Evolutionary conservation across 495 filamentous ascomycete genomes (phyloP).

Genomic region (Neurospora sp.): DNA sequence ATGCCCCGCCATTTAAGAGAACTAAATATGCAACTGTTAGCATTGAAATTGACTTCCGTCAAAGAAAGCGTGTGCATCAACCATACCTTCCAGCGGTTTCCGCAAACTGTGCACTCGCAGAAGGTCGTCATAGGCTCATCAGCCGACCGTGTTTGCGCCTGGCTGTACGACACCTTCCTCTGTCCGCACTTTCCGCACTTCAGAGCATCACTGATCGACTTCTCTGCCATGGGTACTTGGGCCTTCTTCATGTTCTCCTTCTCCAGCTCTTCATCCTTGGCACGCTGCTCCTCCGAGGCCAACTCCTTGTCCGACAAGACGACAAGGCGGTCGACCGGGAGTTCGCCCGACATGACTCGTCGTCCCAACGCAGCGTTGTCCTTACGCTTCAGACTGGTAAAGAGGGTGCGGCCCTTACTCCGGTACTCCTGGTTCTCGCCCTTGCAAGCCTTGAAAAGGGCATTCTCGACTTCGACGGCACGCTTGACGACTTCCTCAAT

Average conservation of each 20-base stretch:
- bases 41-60: background rate
- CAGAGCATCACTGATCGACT: slow-evolving; percentile 73
- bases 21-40: slow-evolving; percentile 5
- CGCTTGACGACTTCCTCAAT: slow-evolving; percentile 50
- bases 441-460: slow-evolving; percentile 53
- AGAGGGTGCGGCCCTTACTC: slow-evolving; percentile 79
- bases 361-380: slow-evolving; percentile 66
- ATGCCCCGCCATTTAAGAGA: slow-evolving; percentile 7
- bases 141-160: slow-evolving; percentile 89
- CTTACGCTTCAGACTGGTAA: slow-evolving; percentile 87
- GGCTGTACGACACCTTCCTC: slow-evolving; percentile 88
- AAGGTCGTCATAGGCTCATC: slow-evolving; percentile 89
- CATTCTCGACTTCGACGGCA: slow-evolving; percentile 62
- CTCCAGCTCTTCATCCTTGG: slow-evolving; percentile 60
- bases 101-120: slow-evolving; percentile 66
- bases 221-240: slow-evolving; percentile 81
- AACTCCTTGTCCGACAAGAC: slow-evolving; percentile 42
- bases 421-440: slow-evolving; percentile 68
- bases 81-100: slow-evolving; percentile 64
- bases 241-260: slow-evolving; percentile 93
- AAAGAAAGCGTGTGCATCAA: slow-evolving; percentile 10
- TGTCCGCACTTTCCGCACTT: slow-evolving; percentile 83
- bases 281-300: slow-evolving; percentile 61
- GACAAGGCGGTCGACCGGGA: slow-evolving; percentile 63
- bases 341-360: slow-evolving; percentile 63